phyloP scores from a whole-genome alignment of 1,284 basidiomycete species.

The Leucoagaricus sp. region DNA sequence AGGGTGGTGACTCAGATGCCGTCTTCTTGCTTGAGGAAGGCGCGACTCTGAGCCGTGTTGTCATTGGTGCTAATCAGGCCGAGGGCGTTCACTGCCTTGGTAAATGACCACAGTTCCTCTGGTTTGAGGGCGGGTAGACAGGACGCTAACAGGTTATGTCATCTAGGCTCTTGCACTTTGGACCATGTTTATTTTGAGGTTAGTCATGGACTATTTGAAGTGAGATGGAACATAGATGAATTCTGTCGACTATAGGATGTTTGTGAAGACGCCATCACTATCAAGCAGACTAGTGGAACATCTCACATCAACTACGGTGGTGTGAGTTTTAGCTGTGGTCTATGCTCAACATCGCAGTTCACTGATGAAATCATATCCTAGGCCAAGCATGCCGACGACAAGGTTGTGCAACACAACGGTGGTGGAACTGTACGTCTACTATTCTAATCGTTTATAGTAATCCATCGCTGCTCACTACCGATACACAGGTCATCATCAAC shows the following conservation, averaged over 20 bases:
- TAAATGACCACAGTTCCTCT: conserved; percentile 11
- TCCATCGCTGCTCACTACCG: neutral
- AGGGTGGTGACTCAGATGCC: conserved; percentile 38
- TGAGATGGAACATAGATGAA: neutral
- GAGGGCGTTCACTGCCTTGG: conserved; percentile 45
- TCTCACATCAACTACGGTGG: conserved; percentile 41
- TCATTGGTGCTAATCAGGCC: conserved; percentile 42
- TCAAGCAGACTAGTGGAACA: conserved; percentile 39
- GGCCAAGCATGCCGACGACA: conserved; percentile 37
- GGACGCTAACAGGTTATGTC: neutral
- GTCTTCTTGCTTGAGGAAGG: conserved; percentile 43
- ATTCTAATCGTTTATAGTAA: neutral
- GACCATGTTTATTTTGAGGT: conserved; percentile 42
- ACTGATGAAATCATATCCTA: conserved; percentile 12
- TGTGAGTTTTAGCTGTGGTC: conserved; percentile 23
- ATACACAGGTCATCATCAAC: conserved; percentile 34
- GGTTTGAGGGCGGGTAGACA: neutral
- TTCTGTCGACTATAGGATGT: conserved; percentile 42
- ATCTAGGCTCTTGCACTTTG: conserved; percentile 37
- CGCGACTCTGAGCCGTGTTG: conserved; percentile 39
- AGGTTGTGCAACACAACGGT: conserved; percentile 40
- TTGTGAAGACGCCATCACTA: conserved; percentile 43
- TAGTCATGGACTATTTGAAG: neutral
- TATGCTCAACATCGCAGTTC: too few relatives aligned
- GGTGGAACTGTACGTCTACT: conserved; percentile 28